Conservation (phyloP, 805 yeast genomes). For the Wickerhamiella allomyrinae region DNA sequence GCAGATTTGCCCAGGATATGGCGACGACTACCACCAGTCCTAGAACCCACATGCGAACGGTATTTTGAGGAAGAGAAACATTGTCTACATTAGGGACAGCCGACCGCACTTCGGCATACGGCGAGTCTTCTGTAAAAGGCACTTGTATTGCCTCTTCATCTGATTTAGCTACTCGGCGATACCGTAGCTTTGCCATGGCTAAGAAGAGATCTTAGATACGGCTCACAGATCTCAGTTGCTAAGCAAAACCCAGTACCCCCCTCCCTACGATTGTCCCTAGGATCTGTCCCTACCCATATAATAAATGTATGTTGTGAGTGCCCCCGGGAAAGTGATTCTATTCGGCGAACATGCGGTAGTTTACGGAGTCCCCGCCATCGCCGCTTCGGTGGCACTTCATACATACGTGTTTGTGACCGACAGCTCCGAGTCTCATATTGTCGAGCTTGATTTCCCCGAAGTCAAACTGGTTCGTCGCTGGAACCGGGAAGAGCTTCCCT, state of each 20-base stretch:
- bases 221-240: no score
- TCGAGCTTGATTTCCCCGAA: conserved; percentile 72
- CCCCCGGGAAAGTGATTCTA: conserved; percentile 92
- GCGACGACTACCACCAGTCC: conserved; percentile 39
- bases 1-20: conserved; percentile 45
- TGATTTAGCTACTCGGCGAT: neutral
- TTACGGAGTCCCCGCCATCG: conserved; percentile 84
- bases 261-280: no score
- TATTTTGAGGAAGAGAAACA: conserved; percentile 34
- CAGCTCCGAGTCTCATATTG: conserved; percentile 26
- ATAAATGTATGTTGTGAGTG: conserved; percentile 50
- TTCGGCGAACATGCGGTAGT: conserved; percentile 98
- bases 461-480: conserved; percentile 53
- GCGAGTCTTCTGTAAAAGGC: conserved; percentile 26
- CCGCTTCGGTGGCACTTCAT: conserved; percentile 81
- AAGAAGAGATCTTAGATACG: no score
- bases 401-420: conserved; percentile 61
- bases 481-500: conserved; percentile 48
- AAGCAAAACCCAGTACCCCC: no score
- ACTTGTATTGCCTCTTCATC: neutral
- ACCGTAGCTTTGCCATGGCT: neutral
- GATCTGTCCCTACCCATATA: no score
- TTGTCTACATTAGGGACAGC: conserved; percentile 49
- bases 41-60: conserved; percentile 41
- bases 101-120: conserved; percentile 55